Evolutionary conservation across 2,329 filamentous ascomycete species (phyloP).

Genomic region (Aspergillus transmontanensis): DNA sequence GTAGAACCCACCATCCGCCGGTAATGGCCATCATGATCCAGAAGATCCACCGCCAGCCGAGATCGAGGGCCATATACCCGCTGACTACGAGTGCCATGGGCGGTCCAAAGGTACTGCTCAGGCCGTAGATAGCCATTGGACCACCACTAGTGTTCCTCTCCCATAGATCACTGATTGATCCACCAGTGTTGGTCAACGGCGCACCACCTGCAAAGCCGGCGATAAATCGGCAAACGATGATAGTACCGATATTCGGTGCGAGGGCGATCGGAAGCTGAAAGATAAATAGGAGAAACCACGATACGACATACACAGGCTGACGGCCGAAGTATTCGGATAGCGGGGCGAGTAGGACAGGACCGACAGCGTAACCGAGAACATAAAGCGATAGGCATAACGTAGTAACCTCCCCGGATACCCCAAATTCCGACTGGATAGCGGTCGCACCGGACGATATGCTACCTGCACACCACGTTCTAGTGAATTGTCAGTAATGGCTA

Average conservation of each 20-base stretch:
- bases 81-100: conserved; percentile 37
- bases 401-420: conserved; percentile 32
- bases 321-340: conserved; percentile 41
- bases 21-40: conserved; percentile 63
- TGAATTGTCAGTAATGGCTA: not conserved
- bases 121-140: conserved; percentile 39
- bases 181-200: conserved; percentile 37
- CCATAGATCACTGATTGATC: conserved; percentile 36
- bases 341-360: conserved; percentile 33
- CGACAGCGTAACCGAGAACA: conserved; percentile 32
- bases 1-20: conserved; percentile 51
- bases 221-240: conserved; percentile 33
- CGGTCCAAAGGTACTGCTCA: conserved; percentile 39
- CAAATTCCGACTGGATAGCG: conserved; percentile 28
- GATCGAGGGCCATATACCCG: conserved; percentile 29
- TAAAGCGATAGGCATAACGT: conserved; percentile 37
- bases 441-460: conserved; percentile 32
- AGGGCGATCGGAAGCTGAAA: conserved; percentile 33
- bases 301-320: conserved; percentile 36
- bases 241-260: conserved; percentile 32
- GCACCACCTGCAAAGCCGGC: conserved; percentile 35
- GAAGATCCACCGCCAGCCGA: conserved; percentile 54
- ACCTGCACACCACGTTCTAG: conserved; percentile 30
- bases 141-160: conserved; percentile 33
- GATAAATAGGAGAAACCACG: conserved; percentile 34